These are phyloP conservation scores for Nakazawaea populi DNA, from an alignment of 805 yeast genomes.

Conservation along the genomic window DNA sequence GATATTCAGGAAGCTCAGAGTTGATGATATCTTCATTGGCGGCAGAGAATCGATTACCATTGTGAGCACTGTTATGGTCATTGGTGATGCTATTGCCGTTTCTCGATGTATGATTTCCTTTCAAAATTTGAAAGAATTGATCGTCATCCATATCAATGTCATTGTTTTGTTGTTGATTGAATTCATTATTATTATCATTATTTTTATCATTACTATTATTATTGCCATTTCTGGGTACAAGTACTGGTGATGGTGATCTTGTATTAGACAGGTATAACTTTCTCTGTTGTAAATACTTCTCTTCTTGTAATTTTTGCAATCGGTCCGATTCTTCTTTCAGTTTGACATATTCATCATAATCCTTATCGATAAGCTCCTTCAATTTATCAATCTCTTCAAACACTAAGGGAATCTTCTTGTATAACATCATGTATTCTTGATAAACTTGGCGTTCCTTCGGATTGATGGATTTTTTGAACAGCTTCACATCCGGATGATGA, in stretches of 20 bases:
- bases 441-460: slow-evolving; percentile 18
- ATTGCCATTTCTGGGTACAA: neutral
- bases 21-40: neutral
- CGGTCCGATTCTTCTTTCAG: slow-evolving; percentile 15
- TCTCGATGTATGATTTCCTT: neutral
- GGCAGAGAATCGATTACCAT: neutral
- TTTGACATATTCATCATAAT: slow-evolving; percentile 17
- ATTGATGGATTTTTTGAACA: slow-evolving; percentile 18
- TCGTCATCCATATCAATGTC: slow-evolving; percentile 6
- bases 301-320: slow-evolving; percentile 6
- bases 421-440: slow-evolving; percentile 19
- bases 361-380: slow-evolving; percentile 19
- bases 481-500: slow-evolving; percentile 37
- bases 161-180: neutral
- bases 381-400: slow-evolving; percentile 26
- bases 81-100: neutral
- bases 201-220: slow-evolving; percentile 2
- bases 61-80: too few species aligned
- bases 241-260: neutral
- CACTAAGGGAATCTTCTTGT: slow-evolving; percentile 18
- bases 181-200: neutral
- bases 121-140: slow-evolving; percentile 3
- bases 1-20: neutral
- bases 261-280: neutral
- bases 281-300: slow-evolving; percentile 6